These are phyloP conservation scores for Roridomyces roridus DNA, from an alignment of 768 basidiomycete species.

Conservation along the genomic window DNA sequence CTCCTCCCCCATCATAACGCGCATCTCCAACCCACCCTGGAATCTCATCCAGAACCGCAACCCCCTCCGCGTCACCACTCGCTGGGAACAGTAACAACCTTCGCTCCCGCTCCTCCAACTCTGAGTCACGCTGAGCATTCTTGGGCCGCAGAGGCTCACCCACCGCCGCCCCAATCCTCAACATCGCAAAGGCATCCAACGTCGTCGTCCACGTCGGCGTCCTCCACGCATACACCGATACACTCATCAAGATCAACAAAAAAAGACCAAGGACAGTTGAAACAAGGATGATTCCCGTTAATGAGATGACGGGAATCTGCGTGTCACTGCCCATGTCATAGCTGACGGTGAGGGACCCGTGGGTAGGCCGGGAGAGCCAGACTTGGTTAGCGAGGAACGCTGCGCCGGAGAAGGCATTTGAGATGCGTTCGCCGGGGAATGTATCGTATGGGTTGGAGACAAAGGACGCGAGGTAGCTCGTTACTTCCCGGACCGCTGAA, in stretches of 20 bases:
- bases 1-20: neutral
- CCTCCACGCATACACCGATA: neutral
- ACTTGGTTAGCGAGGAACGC: constrained; percentile 2
- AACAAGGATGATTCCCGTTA: neutral
- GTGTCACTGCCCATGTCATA: neutral
- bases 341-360: neutral
- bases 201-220: neutral
- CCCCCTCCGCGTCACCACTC: neutral
- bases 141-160: neutral
- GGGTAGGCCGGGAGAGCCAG: neutral
- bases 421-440: neutral
- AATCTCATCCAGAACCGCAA: neutral
- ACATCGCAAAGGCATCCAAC: neutral
- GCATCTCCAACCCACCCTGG: constrained; percentile 1
- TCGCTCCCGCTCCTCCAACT: neutral
- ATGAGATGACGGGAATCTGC: neutral
- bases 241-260: neutral
- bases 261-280: neutral
- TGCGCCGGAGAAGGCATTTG: neutral
- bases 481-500: neutral
- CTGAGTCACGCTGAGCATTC: neutral
- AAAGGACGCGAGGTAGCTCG: neutral
- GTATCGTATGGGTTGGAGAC: no score
- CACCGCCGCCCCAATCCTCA: neutral
- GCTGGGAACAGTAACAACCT: neutral